phyloP scores from a whole-genome alignment of 129 eudicot genomes.

The Heracleum sosnowskyi region DNA sequence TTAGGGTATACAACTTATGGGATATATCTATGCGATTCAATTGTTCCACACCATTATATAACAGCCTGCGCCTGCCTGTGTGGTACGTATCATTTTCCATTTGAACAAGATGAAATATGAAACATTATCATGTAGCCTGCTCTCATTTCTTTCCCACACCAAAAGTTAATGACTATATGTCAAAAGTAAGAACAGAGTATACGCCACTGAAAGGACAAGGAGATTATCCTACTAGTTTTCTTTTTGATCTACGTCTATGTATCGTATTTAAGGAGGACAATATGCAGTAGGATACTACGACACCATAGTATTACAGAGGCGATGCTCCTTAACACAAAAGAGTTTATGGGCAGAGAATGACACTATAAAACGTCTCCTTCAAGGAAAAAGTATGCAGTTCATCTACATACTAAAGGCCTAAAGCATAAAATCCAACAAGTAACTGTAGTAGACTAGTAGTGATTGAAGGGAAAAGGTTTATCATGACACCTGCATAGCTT shows the following conservation, averaged over 20 bases:
- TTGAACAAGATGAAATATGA: not conserved
- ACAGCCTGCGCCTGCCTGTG: constrained; percentile 11
- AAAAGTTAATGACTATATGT: not conserved
- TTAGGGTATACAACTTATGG: not conserved
- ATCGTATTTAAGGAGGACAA: not conserved
- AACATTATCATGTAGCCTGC: not conserved
- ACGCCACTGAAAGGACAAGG: not conserved
- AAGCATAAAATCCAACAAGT: not conserved
- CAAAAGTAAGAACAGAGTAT: not conserved
- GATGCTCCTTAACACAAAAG: not conserved
- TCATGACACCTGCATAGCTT: not conserved
- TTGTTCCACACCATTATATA: not conserved
- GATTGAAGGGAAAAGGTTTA: not conserved
- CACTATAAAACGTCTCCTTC: not conserved
- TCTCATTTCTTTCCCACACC: not conserved
- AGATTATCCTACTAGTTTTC: not conserved
- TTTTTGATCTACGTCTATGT: not conserved
- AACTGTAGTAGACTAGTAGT: not conserved
- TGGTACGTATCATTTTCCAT: not conserved
- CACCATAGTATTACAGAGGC: not conserved
- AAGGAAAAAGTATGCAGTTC: not conserved
- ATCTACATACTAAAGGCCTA: not conserved
- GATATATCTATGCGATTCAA: not conserved
- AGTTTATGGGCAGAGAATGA: not conserved
- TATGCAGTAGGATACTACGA: not conserved